Evolutionary conservation across 305 asterid genomes (phyloP).

Genomic region (Fraxinus nigra): DNA sequence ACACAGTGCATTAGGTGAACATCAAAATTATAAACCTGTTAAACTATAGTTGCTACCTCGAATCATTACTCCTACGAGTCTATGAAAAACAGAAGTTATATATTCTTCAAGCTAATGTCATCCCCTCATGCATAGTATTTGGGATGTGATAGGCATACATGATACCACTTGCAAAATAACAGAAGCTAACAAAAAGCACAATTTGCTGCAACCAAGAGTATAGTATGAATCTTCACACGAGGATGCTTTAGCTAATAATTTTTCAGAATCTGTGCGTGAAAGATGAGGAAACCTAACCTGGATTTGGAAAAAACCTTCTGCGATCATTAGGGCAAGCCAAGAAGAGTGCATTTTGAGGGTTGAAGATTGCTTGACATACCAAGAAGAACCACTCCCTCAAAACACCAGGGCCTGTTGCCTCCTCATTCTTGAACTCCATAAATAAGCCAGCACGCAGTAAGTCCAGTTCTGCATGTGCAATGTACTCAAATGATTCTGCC

Average conservation of each 20-base stretch:
- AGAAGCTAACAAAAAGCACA: slow-evolving; percentile 8
- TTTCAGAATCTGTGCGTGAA: neutral
- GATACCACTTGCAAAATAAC: slow-evolving; percentile 4
- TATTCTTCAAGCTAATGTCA: slow-evolving; percentile 12
- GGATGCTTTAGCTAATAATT: neutral
- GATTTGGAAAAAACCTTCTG: slow-evolving; percentile 82
- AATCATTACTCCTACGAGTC: neutral
- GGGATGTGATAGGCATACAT: neutral
- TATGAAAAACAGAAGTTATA: neutral
- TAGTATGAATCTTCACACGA: neutral
- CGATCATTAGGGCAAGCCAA: slow-evolving; percentile 78
- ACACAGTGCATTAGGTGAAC: neutral
- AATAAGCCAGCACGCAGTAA: slow-evolving; percentile 77
- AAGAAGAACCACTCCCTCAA: slow-evolving; percentile 94
- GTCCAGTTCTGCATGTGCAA: slow-evolving; percentile 54
- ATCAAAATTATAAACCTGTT: slow-evolving; percentile 1
- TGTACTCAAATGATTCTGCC: slow-evolving; percentile 82
- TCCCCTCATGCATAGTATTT: slow-evolving; percentile 8
- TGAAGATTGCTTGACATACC: slow-evolving; percentile 86
- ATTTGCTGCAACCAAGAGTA: neutral
- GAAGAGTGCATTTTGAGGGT: slow-evolving; percentile 89
- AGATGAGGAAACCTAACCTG: slow-evolving; percentile 43
- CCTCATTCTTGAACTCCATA: slow-evolving; percentile 95
- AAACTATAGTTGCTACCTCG: neutral
- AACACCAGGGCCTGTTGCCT: slow-evolving; percentile 95